A percentile compares a stretch with the other conserved stretches of the same genome.
Conservation (phyloP, 2,329 filamentous ascomycete genomes). For the Aspergillus fijiensis region DNA sequence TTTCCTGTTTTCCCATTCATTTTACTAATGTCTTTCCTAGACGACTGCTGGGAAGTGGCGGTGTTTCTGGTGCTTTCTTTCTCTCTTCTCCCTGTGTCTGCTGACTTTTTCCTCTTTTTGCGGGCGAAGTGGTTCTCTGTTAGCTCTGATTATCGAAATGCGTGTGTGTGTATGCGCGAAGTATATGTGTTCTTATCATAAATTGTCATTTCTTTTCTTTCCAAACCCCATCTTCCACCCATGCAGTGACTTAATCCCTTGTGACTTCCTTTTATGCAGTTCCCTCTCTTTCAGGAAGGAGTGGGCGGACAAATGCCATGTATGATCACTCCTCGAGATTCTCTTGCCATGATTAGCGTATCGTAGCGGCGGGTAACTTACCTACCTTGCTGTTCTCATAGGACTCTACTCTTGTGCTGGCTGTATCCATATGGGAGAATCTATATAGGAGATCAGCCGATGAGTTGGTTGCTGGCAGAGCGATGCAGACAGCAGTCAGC, state of each 20-base stretch:
- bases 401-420: no score
- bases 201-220: slow-evolving; percentile 25
- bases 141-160: neutral
- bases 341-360: no score
- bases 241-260: slow-evolving; percentile 21
- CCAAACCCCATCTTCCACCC: neutral
- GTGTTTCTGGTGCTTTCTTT: slow-evolving; percentile 39
- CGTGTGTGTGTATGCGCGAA: neutral
- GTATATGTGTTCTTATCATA: slow-evolving; percentile 11
- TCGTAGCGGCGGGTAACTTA: no score
- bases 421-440: no score
- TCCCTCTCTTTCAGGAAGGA: slow-evolving; percentile 10
- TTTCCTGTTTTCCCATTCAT: slow-evolving; percentile 25
- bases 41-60: slow-evolving; percentile 35
- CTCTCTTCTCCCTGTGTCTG: slow-evolving; percentile 8
- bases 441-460: no score
- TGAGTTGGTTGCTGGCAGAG: no score
- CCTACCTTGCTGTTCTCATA: no score
- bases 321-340: neutral
- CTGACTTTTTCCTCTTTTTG: slow-evolving; percentile 22
- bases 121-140: slow-evolving; percentile 36
- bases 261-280: slow-evolving; percentile 18
- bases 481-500: no score
- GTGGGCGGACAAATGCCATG: neutral
- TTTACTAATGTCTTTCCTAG: slow-evolving; percentile 35